These are phyloP conservation scores for Cenococcum geophilum DNA, from an alignment of 495 filamentous ascomycete genomes.

Conservation along the genomic window DNA sequence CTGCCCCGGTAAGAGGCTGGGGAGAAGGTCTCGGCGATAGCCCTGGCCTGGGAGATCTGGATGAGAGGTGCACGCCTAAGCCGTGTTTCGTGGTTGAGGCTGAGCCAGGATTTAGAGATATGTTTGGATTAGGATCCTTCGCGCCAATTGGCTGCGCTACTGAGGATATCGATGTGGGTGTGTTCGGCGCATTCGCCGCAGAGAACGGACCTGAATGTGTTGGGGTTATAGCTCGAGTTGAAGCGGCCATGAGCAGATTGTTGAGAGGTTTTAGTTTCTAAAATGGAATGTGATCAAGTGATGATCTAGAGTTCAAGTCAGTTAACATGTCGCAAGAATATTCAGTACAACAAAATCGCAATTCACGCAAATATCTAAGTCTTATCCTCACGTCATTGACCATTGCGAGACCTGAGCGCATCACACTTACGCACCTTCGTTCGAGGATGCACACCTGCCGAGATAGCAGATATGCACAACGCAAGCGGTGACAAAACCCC, in stretches of 20 bases:
- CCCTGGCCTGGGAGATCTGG: slow-evolving; percentile 48
- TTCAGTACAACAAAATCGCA: not conserved
- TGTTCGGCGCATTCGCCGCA: slow-evolving; percentile 29
- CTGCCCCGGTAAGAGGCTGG: slow-evolving; percentile 49
- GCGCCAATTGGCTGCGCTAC: slow-evolving; percentile 10
- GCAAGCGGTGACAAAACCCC: not conserved
- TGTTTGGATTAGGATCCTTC: slow-evolving; percentile 11
- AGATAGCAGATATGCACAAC: not conserved
- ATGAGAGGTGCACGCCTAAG: not conserved
- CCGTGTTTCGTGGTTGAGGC: not conserved
- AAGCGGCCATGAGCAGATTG: slow-evolving; percentile 27
- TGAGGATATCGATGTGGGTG: slow-evolving; percentile 30
- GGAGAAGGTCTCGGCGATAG: slow-evolving; percentile 47
- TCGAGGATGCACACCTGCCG: not conserved
- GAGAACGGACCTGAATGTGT: slow-evolving; percentile 34
- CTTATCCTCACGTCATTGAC: not conserved
- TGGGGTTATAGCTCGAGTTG: slow-evolving; percentile 33
- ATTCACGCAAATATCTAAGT: not conserved
- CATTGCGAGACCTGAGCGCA: slow-evolving; percentile 6
- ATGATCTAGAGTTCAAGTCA: slow-evolving; percentile 12
- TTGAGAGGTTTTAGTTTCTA: not conserved
- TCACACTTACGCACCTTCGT: slow-evolving; percentile 19
- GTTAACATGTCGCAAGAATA: not conserved
- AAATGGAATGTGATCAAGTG: not conserved
- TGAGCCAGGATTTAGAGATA: not conserved